Evolutionary conservation across 2,329 filamentous ascomycete species (phyloP), one percentile per base, ranked within the genome.

Genomic region (Dactylellina parvicollis): DNA sequence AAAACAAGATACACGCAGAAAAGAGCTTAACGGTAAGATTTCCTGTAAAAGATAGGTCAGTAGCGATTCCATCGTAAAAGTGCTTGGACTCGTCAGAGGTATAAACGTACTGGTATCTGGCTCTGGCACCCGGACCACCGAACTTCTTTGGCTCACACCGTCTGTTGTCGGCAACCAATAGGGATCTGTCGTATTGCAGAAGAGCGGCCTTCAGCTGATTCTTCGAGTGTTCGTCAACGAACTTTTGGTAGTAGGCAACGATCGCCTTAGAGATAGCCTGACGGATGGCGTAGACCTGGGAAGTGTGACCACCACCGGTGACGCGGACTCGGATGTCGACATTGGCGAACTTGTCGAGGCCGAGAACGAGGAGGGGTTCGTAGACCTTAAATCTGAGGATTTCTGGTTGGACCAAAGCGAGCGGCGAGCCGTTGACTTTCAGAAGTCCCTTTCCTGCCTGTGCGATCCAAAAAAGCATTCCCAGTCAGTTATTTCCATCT

Each of bases 381-480:
- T 99, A 99, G 85, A 98, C 93, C 91, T 97, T 98, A 90, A 96
- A 97, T 84, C 95, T 91, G 81, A 99, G 88, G 84, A 96, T 90
- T 86, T 96, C 91, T 80, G 95, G 93, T 87, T 97, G 91, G 81
- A 96, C 91, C 81, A 98, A 91, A 81, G 87, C 86, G 81, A 99
- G 89, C 81, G 95, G 95, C 83, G 92, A 91, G 85, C 95, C 95
- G 88, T 98, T 99, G 85, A 97, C 95, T 88, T 96, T 96, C 86
- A 99, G 88, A 81, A 98, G 89, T 84, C 95, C 95, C 83, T 90
- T 90, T 82, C 89, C 89, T 82, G 88, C 84, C 87, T 89, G 80
- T 82, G 79, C 66, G 67, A 62, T 67, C 73, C 44, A 38, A 3
- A 20, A 64, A 59, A 49, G 26, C 47, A 38, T 12, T 34, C 24